Evolutionary conservation across 2,329 filamentous ascomycete species (phyloP).

Genomic region (Curvularia spicifera): DNA sequence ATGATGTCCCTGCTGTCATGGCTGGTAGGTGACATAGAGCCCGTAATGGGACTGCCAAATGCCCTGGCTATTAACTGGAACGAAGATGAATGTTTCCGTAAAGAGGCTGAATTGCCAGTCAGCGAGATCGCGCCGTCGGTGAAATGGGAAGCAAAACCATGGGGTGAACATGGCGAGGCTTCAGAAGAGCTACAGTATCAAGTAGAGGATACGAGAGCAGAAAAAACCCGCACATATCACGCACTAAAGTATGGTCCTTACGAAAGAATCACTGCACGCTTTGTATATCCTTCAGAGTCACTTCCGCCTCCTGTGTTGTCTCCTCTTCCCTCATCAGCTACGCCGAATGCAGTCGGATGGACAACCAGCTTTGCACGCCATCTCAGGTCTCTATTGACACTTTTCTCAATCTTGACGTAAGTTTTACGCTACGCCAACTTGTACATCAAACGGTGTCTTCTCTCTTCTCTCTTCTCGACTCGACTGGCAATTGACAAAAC

Average conservation of each 20-base stretch:
- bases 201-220: neutral
- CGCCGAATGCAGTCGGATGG: too few relatives aligned
- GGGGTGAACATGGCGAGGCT: neutral
- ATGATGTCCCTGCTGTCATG: too few relatives aligned
- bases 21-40: neutral
- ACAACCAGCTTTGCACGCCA: neutral
- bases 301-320: neutral
- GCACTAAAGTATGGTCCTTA: too few relatives aligned
- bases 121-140: neutral
- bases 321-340: neutral
- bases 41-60: neutral
- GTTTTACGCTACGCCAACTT: neutral
- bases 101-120: neutral
- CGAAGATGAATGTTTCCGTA: neutral
- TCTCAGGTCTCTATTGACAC: neutral
- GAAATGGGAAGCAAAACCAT: neutral
- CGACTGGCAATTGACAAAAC: constrained; percentile 4
- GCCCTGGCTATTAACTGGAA: neutral
- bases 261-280: neutral
- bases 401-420: neutral
- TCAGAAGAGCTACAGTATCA: neutral
- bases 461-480: neutral
- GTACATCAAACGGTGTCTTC: neutral
- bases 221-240: neutral
- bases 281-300: neutral